phyloP scores from a whole-genome alignment of 2,329 filamentous ascomycete genomes.

The Neospermospora avenae region DNA sequence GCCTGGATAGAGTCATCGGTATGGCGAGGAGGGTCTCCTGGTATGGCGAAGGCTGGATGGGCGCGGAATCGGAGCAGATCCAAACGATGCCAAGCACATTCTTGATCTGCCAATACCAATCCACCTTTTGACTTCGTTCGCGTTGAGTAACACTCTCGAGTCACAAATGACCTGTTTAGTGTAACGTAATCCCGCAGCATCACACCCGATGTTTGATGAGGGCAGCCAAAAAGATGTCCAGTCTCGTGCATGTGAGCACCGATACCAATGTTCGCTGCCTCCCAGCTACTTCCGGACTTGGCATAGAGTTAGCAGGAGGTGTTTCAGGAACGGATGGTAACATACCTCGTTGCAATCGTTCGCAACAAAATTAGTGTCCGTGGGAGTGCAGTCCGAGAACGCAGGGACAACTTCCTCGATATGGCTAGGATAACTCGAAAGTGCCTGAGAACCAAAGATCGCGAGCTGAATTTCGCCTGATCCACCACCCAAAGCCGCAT shows the following conservation, averaged over 20 bases:
- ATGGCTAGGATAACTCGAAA: constrained; percentile 86
- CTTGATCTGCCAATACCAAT: constrained; percentile 70
- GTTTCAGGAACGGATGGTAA: not conserved
- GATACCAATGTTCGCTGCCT: constrained; percentile 91
- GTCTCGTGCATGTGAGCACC: constrained; percentile 90
- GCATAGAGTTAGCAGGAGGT: not conserved
- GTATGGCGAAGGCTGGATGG: constrained; percentile 85
- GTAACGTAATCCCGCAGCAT: constrained; percentile 88
- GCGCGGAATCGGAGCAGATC: constrained; percentile 85
- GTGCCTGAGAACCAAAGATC: constrained; percentile 87
- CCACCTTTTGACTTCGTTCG: constrained; percentile 81
- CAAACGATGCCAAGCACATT: constrained; percentile 88
- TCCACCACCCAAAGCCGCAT: constrained; percentile 79
- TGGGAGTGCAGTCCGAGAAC: constrained; percentile 87
- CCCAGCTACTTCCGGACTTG: constrained; percentile 75
- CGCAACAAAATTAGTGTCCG: constrained; percentile 73
- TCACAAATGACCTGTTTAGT: constrained; percentile 78
- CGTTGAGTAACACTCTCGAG: constrained; percentile 80
- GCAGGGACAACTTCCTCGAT: constrained; percentile 88
- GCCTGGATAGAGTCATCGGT: constrained; percentile 78
- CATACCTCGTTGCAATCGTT: constrained; percentile 77
- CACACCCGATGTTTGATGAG: constrained; percentile 84
- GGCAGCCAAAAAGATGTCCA: constrained; percentile 85
- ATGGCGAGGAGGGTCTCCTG: constrained; percentile 63
- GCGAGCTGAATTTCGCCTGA: constrained; percentile 74